Evolutionary conservation across 2,329 filamentous ascomycete genomes (phyloP).

Genomic region (Rhytidhysteron rufulum): DNA sequence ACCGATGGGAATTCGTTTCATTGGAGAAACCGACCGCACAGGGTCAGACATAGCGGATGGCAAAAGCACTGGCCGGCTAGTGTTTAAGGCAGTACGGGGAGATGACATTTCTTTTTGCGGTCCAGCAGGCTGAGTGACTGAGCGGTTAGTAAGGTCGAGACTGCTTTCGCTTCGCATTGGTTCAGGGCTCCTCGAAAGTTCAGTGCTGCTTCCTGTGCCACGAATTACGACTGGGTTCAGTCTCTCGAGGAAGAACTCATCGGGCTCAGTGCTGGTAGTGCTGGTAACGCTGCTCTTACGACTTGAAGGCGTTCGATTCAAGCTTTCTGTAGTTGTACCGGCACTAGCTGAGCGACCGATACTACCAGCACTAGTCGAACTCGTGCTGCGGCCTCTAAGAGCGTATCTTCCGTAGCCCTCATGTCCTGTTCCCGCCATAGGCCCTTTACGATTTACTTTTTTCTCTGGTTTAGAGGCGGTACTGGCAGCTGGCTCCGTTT

Average conservation of each 20-base stretch:
- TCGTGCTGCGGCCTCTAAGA: conserved; percentile 62
- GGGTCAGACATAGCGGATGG: conserved; percentile 37
- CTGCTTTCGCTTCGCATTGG: conserved; percentile 33
- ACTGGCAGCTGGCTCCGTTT: conserved; percentile 53
- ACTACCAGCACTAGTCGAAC: conserved; percentile 49
- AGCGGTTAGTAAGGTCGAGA: conserved; percentile 21
- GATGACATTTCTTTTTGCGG: conserved; percentile 16
- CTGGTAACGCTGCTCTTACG: conserved; percentile 43
- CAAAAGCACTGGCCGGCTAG: conserved; percentile 23
- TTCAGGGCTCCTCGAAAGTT: conserved; percentile 32
- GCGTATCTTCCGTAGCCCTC: conserved; percentile 75
- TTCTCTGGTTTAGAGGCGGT: conserved; percentile 59
- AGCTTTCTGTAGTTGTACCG: conserved; percentile 34
- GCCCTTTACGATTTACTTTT: conserved; percentile 61
- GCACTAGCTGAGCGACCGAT: conserved; percentile 45
- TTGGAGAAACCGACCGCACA: conserved; percentile 24
- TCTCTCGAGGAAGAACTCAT: conserved; percentile 44
- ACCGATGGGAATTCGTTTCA: conserved; percentile 24
- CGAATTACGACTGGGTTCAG: conserved; percentile 43
- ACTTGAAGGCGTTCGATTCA: conserved; percentile 31
- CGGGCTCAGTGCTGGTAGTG: conserved; percentile 40
- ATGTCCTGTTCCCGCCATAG: conserved; percentile 87
- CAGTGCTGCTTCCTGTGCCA: conserved; percentile 39
- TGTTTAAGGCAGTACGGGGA: conserved; percentile 12
- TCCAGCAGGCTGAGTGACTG: conserved; percentile 9